phyloP scores from a whole-genome alignment of 192 early-diverging fungal species.

The Coemansia sp. region DNA sequence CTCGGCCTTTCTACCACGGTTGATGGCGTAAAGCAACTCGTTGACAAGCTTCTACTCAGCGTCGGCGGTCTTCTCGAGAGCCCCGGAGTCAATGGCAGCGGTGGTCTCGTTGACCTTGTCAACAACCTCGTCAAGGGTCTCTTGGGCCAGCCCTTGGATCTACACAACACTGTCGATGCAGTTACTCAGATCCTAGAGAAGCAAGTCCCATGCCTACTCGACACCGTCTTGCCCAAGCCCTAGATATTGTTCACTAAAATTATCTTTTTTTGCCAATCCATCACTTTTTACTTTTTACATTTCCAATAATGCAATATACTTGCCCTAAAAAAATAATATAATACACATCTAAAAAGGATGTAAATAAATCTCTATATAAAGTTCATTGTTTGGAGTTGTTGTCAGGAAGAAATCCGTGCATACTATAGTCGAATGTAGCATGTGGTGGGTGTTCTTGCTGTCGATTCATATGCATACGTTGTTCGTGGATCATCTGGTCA shows the following conservation, averaged over 20 bases:
- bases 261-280: neutral
- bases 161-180: conserved; percentile 44
- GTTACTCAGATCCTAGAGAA: conserved; percentile 43
- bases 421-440: conserved; percentile 10
- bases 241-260: conserved; percentile 12
- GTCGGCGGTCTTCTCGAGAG: conserved; percentile 46
- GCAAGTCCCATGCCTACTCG: conserved; percentile 51
- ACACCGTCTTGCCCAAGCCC: conserved; percentile 49
- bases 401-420: conserved; percentile 12
- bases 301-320: neutral
- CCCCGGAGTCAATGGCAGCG: conserved; percentile 27
- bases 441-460: neutral
- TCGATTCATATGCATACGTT: neutral
- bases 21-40: conserved; percentile 51
- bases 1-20: conserved; percentile 38
- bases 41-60: conserved; percentile 38
- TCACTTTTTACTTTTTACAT: neutral
- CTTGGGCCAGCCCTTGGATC: conserved; percentile 36
- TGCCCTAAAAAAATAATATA: neutral
- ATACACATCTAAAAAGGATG: neutral
- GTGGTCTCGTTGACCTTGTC: conserved; percentile 45
- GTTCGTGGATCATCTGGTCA: conserved; percentile 27
- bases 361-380: neutral
- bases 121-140: conserved; percentile 52
- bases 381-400: neutral